Conservation (phyloP, 164 flowering plant species). For the Chimonanthus praecox region DNA sequence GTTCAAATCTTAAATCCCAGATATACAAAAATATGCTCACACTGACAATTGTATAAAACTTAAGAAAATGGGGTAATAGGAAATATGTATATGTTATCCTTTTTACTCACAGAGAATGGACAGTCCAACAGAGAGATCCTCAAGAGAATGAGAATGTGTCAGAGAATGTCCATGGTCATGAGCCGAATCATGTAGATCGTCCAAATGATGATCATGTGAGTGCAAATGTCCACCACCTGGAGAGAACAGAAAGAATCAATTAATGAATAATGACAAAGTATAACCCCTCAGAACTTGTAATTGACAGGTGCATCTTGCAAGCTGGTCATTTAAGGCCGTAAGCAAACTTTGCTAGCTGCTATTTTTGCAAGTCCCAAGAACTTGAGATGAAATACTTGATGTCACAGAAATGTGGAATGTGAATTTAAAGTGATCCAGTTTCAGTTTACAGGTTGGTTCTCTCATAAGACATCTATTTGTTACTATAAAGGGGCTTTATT, state of each 20-base stretch:
- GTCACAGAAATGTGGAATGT: not conserved
- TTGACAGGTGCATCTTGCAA: not conserved
- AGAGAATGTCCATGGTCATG: slow-evolving; percentile 31
- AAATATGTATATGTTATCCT: not conserved
- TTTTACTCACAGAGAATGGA: slow-evolving; percentile 65
- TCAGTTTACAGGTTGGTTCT: not conserved
- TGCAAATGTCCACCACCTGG: slow-evolving; percentile 83
- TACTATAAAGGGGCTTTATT: not conserved
- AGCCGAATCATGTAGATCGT: slow-evolving; percentile 40
- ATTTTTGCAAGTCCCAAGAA: not conserved
- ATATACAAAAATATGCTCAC: too few relatives aligned
- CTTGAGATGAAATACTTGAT: not conserved
- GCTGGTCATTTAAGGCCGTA: not conserved
- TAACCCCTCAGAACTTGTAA: not conserved
- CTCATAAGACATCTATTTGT: not conserved
- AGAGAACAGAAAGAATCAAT: slow-evolving; percentile 8
- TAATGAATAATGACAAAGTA: not conserved
- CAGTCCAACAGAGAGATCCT: slow-evolving; percentile 88
- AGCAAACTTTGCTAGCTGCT: not conserved
- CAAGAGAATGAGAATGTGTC: slow-evolving; percentile 67
- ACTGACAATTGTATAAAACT: not conserved
- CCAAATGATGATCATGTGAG: slow-evolving; percentile 45
- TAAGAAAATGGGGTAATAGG: not conserved
- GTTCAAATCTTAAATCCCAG: too few relatives aligned
- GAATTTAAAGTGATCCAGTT: not conserved